Conservation (phyloP, 441 rosid genomes). For the Pelargonium cotyledonis region DNA sequence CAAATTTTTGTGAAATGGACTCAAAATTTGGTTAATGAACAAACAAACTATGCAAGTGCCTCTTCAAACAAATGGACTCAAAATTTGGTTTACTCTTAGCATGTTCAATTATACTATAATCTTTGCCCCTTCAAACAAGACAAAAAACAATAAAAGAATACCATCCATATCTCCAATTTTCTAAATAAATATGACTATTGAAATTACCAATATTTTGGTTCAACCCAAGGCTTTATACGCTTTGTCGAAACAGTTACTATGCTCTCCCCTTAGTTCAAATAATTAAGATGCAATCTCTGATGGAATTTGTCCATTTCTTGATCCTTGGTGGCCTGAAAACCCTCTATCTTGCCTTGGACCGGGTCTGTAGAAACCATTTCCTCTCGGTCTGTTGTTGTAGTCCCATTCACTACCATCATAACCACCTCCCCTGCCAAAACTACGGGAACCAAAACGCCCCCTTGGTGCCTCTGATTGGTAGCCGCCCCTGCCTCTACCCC, state of each 20-base stretch:
- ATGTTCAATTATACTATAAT: too few relatives aligned
- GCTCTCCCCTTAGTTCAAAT: conserved; percentile 10
- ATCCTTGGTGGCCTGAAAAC: conserved; percentile 26
- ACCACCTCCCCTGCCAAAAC: conserved; percentile 34
- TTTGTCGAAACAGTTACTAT: conserved; percentile 20
- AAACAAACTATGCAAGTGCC: too few relatives aligned
- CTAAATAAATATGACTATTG: conserved; percentile 19
- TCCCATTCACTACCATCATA: conserved; percentile 42
- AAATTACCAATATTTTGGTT: conserved; percentile 14
- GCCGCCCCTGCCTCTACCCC: conserved; percentile 53
- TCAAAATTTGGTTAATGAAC: too few relatives aligned
- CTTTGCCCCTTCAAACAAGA: too few relatives aligned
- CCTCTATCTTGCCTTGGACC: conserved; percentile 39
- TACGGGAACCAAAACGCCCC: conserved; percentile 39
- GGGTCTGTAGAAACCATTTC: conserved; percentile 44
- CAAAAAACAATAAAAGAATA: not conserved
- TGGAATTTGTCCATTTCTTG: conserved; percentile 31
- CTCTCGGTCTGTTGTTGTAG: conserved; percentile 37
- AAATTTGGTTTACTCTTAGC: too few relatives aligned
- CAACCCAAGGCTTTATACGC: conserved; percentile 21
- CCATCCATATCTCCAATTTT: conserved; percentile 11
- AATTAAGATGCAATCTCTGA: conserved; percentile 27
- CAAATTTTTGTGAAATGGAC: too few relatives aligned
- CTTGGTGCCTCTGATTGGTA: conserved; percentile 40
- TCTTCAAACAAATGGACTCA: too few relatives aligned